Percentiles rank a stretch among this genome's conserved stretches.
Evolutionary conservation across 129 eudicot genomes (phyloP).

Genomic region (Flaveria linearis): DNA sequence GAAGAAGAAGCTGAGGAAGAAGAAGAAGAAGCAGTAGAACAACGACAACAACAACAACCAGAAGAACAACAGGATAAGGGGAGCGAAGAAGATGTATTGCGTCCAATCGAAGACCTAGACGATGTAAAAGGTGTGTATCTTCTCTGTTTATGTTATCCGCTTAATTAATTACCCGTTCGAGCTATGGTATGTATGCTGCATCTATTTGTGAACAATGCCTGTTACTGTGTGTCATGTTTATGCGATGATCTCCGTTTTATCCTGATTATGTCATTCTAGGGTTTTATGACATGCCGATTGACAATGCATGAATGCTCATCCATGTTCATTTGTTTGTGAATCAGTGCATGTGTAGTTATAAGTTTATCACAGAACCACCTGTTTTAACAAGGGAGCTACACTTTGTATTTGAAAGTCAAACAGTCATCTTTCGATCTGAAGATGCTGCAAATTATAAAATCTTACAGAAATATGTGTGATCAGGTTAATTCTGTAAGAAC

Average conservation of each 20-base stretch:
- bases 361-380: neutral
- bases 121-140: constrained; percentile 25
- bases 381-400: constrained; percentile 20
- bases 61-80: neutral
- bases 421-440: neutral
- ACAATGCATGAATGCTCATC: constrained; percentile 12
- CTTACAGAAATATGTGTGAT: neutral
- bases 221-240: neutral
- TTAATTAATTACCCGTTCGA: neutral
- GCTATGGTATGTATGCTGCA: neutral
- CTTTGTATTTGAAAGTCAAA: constrained; percentile 11
- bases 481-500: neutral
- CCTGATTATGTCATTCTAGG: constrained; percentile 12
- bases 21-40: constrained; percentile 22
- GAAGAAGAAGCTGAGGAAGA: constrained; percentile 23
- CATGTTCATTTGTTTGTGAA: neutral
- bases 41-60: neutral
- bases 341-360: neutral
- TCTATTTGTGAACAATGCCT: constrained; percentile 18
- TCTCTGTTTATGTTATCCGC: neutral
- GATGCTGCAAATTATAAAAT: neutral
- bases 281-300: constrained; percentile 18
- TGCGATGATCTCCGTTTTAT: constrained; percentile 10
- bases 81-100: constrained; percentile 36
- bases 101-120: constrained; percentile 35